Evolutionary conservation across 1,284 basidiomycete species (phyloP).

Genomic region (Boletus sp.): DNA sequence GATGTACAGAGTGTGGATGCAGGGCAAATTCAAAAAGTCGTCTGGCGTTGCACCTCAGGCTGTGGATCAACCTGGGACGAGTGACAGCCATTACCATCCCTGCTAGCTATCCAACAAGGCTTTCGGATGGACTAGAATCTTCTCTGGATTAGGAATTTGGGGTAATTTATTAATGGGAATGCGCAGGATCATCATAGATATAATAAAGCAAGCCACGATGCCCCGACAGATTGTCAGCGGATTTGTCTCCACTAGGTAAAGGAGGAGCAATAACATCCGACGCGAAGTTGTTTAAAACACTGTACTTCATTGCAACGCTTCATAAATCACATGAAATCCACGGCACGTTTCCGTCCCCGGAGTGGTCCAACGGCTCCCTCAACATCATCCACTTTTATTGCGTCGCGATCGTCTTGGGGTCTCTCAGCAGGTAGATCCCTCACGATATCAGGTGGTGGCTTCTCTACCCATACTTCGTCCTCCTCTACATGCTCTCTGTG

Average conservation of each 20-base stretch:
- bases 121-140: not conserved
- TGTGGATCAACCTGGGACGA: not conserved
- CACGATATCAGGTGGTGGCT: constrained; percentile 25
- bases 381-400: constrained; percentile 2
- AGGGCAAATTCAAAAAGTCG: constrained; percentile 66
- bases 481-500: constrained; percentile 38
- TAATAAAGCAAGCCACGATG: not conserved
- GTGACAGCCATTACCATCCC: not conserved
- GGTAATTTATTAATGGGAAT: not conserved
- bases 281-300: not conserved
- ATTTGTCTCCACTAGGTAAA: not conserved
- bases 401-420: constrained; percentile 2
- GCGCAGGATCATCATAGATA: not conserved
- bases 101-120: not conserved
- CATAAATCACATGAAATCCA: constrained; percentile 49
- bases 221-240: too few relatives aligned
- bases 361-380: constrained; percentile 19
- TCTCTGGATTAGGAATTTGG: not conserved
- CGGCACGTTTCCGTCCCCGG: constrained; percentile 58
- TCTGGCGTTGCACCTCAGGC: not conserved
- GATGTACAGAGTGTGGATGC: constrained; percentile 97
- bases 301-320: not conserved
- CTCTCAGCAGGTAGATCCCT: constrained; percentile 13
- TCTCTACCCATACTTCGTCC: constrained; percentile 37
- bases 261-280: not conserved